Evolutionary conservation across 768 basidiomycete species (phyloP), one percentile per base, ranked within the genome.

Genomic region (Leccinellum albellum): DNA sequence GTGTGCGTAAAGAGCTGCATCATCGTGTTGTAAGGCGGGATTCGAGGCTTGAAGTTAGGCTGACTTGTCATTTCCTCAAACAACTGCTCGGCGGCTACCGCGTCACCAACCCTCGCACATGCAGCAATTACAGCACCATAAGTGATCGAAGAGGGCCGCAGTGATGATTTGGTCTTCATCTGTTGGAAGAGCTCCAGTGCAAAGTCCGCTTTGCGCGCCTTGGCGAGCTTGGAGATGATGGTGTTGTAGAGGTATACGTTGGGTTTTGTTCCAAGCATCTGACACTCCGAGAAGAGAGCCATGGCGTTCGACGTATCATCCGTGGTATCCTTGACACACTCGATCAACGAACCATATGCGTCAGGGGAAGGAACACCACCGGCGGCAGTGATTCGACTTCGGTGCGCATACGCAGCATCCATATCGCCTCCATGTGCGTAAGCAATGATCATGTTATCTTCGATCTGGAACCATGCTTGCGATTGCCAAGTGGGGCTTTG

Each of bases 21-120:
- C 94, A 99, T 97, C 32, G 89, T 94, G 75, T 99, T 99, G 80
- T 87, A 99, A 1, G 96, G 96, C 20, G 96, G 97, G 1, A 97
- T 86, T 7, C 94, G 80, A 9, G 95, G 88, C 74, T 80, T 88
- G 79, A 94, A 98, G 63, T 87, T 88, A 33, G 73, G 76, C 57
- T 84, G 78, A 45, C 72, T 61, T 0, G 77, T 70, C 97, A 99
- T 98, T 76, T 98, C 94, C 54, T 73, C 67, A 75, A 97, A 99
- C 46, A 97, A 74, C 9, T 78, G 75, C 71, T 91, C 91, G 6
- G 97, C 97, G 0, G 89, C 85, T 4, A 77, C 74, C 6, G 83
- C 82, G 68, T 98, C 94, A 2, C 97, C 97, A 3, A 97, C 93
- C 56, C 96, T 82, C 35, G 91, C 92, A 72, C 94, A 97, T 1